phyloP scores from a whole-genome alignment of 2,329 filamentous ascomycete species.

The Epichloe baconii region DNA sequence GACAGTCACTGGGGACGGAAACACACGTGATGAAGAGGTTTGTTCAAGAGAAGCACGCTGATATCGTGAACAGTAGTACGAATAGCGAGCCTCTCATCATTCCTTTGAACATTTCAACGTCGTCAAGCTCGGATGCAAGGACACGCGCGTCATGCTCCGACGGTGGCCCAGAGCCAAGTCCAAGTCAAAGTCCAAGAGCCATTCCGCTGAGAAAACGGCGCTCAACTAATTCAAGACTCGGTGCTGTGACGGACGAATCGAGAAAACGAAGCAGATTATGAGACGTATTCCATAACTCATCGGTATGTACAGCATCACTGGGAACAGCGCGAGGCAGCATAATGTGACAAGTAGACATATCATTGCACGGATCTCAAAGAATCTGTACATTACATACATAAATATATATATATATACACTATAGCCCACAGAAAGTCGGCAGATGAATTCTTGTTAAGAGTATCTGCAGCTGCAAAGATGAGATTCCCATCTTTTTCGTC shows the following conservation, averaged over 20 bases:
- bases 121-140: not conserved
- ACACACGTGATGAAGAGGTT: not conserved
- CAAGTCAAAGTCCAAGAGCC: not conserved
- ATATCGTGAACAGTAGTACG: not conserved
- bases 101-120: not conserved
- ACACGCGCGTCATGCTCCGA: not conserved
- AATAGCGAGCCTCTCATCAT: not conserved
- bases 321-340: no score
- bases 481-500: no score
- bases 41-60: not conserved
- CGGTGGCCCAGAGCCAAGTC: not conserved
- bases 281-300: no score
- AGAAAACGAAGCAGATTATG: not conserved
- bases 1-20: constrained; percentile 8
- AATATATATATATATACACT: no score
- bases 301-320: no score
- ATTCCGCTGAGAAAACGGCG: not conserved
- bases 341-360: no score
- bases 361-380: no score
- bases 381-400: no score
- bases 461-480: no score
- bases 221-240: not conserved
- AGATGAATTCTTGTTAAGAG: no score
- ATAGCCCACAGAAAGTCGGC: no score
- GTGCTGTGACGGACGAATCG: not conserved